Percentiles rank a stretch among this genome's conserved stretches.
Evolutionary conservation across 208 protist genomes (phyloP).

Genomic region (Vickermania ingenoplastis): DNA sequence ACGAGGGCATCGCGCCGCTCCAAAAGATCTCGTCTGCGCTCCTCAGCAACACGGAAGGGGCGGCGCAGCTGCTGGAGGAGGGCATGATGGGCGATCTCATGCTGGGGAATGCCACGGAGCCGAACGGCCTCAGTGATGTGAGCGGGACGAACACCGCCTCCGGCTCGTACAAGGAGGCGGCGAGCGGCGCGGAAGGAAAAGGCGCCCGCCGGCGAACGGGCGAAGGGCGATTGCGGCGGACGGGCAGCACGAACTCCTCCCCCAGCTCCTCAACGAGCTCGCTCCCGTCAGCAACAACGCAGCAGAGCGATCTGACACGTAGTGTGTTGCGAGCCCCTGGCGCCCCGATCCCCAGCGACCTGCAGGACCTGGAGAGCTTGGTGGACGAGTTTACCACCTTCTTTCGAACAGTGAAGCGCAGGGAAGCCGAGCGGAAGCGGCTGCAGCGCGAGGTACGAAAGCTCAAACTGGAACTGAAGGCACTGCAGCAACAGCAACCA

Average conservation of each 20-base stretch:
- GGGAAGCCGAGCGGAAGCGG: conserved; percentile 23
- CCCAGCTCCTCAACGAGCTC: background rate
- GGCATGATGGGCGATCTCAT: conserved; percentile 4
- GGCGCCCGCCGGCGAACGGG: background rate
- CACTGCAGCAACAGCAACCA: background rate
- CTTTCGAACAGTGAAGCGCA: conserved; percentile 26
- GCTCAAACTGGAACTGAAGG: background rate
- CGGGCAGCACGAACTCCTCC: background rate
- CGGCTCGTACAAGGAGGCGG: background rate
- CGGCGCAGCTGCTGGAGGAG: conserved; percentile 4
- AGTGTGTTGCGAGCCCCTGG: too few species aligned
- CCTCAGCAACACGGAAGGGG: background rate
- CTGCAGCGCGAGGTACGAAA: conserved; percentile 30
- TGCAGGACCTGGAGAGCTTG: conserved; percentile 59
- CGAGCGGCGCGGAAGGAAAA: background rate
- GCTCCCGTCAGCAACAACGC: background rate
- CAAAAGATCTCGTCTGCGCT: background rate
- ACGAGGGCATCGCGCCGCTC: background rate
- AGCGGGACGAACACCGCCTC: conserved; percentile 4
- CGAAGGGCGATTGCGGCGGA: background rate
- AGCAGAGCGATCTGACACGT: background rate
- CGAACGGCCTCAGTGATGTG: conserved; percentile 9
- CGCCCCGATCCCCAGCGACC: conserved; percentile 23
- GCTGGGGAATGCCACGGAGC: background rate
- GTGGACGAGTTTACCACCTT: conserved; percentile 64